These are phyloP conservation scores for Schizochytrium sp. DNA, from an alignment of 108 stramenopile genomes.

Conservation along the genomic window DNA sequence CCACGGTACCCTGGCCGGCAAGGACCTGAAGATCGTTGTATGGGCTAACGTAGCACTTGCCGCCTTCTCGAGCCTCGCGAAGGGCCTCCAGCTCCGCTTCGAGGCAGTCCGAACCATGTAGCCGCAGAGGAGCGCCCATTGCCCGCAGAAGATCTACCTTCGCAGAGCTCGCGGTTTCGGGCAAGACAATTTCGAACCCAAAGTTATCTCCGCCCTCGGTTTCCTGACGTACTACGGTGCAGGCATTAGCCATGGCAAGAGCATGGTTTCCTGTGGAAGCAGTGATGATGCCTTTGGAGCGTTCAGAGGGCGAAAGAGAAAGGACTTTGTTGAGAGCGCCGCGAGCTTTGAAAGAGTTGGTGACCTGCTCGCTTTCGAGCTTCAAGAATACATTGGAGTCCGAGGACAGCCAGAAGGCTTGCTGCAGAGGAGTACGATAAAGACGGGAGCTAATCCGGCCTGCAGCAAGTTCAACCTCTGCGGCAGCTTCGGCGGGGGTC, in stretches of 20 bases:
- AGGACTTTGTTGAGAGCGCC: constrained; percentile 49
- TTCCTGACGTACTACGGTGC: background rate
- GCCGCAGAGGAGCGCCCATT: background rate
- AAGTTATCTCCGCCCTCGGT: constrained; percentile 7
- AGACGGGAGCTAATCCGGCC: background rate
- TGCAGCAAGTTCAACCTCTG: background rate
- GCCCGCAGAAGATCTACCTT: constrained; percentile 54
- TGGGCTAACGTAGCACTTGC: constrained; percentile 60
- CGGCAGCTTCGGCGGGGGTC: background rate
- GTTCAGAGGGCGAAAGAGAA: background rate
- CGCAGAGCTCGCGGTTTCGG: constrained; percentile 3
- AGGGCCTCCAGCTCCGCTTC: constrained; percentile 38
- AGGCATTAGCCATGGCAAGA: constrained; percentile 31
- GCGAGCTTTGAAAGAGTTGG: constrained; percentile 61
- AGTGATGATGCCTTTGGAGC: constrained; percentile 35
- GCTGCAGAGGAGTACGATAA: constrained; percentile 32
- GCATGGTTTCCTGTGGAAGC: constrained; percentile 64
- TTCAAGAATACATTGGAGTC: constrained; percentile 7
- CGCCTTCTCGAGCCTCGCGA: background rate
- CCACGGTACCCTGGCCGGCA: constrained; percentile 69
- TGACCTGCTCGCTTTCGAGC: constrained; percentile 64
- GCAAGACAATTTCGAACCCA: background rate
- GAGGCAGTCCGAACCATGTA: constrained; percentile 20
- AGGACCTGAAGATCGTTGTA: constrained; percentile 66
- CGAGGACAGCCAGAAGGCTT: background rate